Evolutionary conservation across 176 grass and related monocot genomes (phyloP).

Genomic region (Typha latifolia): DNA sequence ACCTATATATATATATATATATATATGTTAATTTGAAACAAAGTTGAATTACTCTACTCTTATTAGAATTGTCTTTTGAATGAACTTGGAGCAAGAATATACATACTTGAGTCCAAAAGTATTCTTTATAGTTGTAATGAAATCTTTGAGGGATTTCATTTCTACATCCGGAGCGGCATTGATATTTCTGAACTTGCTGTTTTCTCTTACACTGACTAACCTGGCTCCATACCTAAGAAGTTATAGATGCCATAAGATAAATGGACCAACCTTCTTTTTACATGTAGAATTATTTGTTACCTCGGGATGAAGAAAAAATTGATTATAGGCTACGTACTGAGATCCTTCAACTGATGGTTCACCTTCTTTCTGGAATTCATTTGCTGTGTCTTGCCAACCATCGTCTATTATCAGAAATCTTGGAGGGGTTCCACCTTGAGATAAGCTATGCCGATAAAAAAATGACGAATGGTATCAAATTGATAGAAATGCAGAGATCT

Average conservation of each 20-base stretch:
- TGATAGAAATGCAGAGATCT: background rate
- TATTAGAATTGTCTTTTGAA: background rate
- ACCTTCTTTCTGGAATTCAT: constrained; percentile 26
- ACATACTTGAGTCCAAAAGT: constrained; percentile 15
- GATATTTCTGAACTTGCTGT: constrained; percentile 17
- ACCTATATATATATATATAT: constrained; percentile 15
- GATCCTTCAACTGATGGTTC: constrained; percentile 20
- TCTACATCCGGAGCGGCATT: background rate
- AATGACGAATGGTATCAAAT: background rate
- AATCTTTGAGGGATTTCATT: constrained; percentile 14
- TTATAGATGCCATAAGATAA: background rate
- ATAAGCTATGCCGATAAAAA: constrained; percentile 1
- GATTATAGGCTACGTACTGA: constrained; percentile 14
- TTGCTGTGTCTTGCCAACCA: constrained; percentile 19
- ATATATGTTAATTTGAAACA: background rate
- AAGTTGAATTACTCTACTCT: background rate
- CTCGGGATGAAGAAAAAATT: background rate
- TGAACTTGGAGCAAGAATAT: background rate
- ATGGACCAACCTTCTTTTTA: background rate
- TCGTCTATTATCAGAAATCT: constrained; percentile 29
- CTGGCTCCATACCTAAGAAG: constrained; percentile 19
- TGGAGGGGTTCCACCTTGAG: constrained; percentile 13
- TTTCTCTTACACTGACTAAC: constrained; percentile 24
- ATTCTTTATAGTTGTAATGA: constrained; percentile 12
- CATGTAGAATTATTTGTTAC: background rate